Evolutionary conservation across 176 grass and related monocot genomes (phyloP), one percentile per base, ranked within the genome.

Genomic region (Aegilops longissima): DNA sequence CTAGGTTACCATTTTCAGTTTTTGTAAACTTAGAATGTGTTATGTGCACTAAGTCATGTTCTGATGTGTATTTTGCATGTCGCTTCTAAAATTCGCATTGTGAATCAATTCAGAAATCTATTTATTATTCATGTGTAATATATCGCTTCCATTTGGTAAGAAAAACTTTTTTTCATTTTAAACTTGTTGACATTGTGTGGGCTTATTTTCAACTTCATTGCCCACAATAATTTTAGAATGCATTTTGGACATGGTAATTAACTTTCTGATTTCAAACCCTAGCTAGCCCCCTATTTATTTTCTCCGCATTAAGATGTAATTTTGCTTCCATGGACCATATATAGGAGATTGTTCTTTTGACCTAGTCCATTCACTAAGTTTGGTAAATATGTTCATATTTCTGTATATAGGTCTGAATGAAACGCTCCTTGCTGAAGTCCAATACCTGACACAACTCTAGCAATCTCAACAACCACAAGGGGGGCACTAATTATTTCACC

Each of bases 321-420:
- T 40, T 40, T 20, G 21, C 44, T 80, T 80, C 3, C 6, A 4
- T 42, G 29, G 4, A 64, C 45, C 23, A 65, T 5, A 49, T 49
- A 49, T 49, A 24, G 1, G 4, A 23, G 29, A 29, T 6, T 80
- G 0, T 18, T 2, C 17, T n/a, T 13, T 49, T 69, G 7, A 12
- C 17, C 36, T 52, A n/a, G 64, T 51, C n/a, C 3, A 9, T 9
- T 81, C 9, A 67, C 16, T 82, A 33, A 82, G 18, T 4, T 5
- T 3, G 4, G 45, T 49, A 49, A 13, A 47, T 14, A 16, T 52
- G 20, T 34, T 27, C 18, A 70, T 73, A 12, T 79, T 39, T 30
- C 17, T 66, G 5, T 85, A 13, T 81, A 23, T 63, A 91, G 92
- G 67, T 83, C 78, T 91, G 66, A 89, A 89, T 62, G 76, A 94